A percentile compares a stretch with the other conserved stretches of the same genome.
Conservation (phyloP, 495 filamentous ascomycete species). For the Glonium stellatum region DNA sequence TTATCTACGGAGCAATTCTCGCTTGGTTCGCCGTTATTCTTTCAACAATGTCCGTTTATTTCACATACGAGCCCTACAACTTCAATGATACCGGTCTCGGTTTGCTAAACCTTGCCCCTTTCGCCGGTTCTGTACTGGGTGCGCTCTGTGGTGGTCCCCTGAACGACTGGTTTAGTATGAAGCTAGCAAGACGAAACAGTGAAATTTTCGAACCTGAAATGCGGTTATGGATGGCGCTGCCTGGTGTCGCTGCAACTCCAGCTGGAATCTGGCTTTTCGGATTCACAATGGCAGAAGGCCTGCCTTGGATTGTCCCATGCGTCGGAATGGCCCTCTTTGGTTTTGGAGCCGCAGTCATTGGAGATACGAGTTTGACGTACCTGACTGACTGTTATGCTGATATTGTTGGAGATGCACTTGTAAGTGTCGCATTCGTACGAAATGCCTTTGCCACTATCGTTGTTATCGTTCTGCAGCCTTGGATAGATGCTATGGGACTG, state of each 20-base stretch:
- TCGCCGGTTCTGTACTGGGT: slow-evolving; percentile 40
- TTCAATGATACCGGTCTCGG: slow-evolving; percentile 38
- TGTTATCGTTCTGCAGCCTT: neutral
- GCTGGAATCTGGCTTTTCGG: slow-evolving; percentile 37
- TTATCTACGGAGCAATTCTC: slow-evolving; percentile 36
- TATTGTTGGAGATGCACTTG: slow-evolving; percentile 49
- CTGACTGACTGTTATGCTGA: slow-evolving; percentile 5
- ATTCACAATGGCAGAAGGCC: slow-evolving; percentile 31
- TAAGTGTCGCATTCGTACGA: slow-evolving; percentile 3
- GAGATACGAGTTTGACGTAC: slow-evolving; percentile 51
- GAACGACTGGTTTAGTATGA: slow-evolving; percentile 39
- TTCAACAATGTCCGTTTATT: slow-evolving; percentile 32
- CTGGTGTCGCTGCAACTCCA: slow-evolving; percentile 27
- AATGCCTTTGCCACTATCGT: slow-evolving; percentile 10
- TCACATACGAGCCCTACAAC: slow-evolving; percentile 38
- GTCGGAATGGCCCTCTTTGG: slow-evolving; percentile 46
- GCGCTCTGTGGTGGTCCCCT: slow-evolving; percentile 37
- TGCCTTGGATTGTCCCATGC: slow-evolving; percentile 52
- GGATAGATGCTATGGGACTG: neutral
- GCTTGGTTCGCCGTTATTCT: slow-evolving; percentile 35
- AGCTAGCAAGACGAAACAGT: slow-evolving; percentile 36
- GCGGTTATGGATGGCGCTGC: slow-evolving; percentile 35
- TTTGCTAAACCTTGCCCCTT: slow-evolving; percentile 37
- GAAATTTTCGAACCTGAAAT: slow-evolving; percentile 43
- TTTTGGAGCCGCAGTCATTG: slow-evolving; percentile 47